Percentiles rank a stretch among this genome's conserved stretches.
Conservation (phyloP, 2,329 filamentous ascomycete genomes). For the Ophiostoma triangulosporum region DNA sequence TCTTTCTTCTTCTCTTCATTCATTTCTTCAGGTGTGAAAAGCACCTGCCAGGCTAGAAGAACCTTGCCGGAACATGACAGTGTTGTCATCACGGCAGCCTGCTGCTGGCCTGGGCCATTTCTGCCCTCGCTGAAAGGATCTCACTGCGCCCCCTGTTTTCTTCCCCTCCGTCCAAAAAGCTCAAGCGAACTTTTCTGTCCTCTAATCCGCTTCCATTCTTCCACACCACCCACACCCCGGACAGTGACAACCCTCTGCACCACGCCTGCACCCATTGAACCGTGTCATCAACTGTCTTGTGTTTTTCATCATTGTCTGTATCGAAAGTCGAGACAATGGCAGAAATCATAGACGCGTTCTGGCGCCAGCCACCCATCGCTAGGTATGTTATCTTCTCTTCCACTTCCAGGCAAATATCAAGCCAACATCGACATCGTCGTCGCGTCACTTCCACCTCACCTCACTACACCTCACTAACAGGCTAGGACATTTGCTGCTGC, state of each 20-base stretch:
- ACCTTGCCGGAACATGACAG: conserved; percentile 9
- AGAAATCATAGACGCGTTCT: conserved; percentile 22
- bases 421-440: not conserved
- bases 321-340: conserved; percentile 20
- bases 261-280: not conserved
- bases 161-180: not conserved
- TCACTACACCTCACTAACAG: not conserved
- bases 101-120: conserved; percentile 11
- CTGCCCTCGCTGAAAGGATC: conserved; percentile 12
- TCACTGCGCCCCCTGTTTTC: not conserved
- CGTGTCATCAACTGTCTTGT: not conserved
- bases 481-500: conserved; percentile 52
- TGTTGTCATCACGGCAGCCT: conserved; percentile 15
- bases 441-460: conserved; percentile 8
- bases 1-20: not conserved
- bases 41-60: no score
- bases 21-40: no score
- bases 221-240: not conserved
- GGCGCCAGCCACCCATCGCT: conserved; percentile 24
- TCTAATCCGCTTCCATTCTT: not conserved
- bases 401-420: no score
- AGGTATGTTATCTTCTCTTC: conserved; percentile 18
- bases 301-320: not conserved
- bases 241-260: not conserved
- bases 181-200: not conserved